These are phyloP conservation scores for Ophiostoma triangulosporum DNA, from an alignment of 2,329 filamentous ascomycete species.

Conservation along the genomic window DNA sequence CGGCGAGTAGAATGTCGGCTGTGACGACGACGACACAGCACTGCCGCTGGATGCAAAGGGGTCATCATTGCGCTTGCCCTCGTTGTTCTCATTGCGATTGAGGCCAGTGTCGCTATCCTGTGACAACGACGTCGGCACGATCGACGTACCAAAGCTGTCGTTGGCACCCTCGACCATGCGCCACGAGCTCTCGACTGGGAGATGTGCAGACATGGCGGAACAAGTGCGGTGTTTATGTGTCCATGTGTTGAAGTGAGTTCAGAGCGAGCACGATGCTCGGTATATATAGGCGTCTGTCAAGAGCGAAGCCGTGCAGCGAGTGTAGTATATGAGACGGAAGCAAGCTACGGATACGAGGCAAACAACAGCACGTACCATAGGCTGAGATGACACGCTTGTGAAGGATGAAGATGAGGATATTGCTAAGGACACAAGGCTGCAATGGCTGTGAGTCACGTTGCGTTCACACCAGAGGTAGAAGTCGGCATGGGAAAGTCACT, in stretches of 20 bases:
- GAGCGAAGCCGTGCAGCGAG: background rate
- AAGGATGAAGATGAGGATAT: background rate
- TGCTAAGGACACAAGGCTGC: background rate
- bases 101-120: background rate
- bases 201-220: constrained; percentile 4
- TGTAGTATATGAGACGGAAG: background rate
- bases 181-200: constrained; percentile 42
- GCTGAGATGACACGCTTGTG: background rate
- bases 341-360: background rate
- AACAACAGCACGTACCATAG: background rate
- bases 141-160: constrained; percentile 45
- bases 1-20: background rate
- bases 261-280: too few species aligned
- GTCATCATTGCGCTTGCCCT: background rate
- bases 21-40: constrained; percentile 28
- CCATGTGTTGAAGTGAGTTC: background rate
- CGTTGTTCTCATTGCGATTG: background rate
- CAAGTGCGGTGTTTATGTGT: background rate
- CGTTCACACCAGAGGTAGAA: background rate
- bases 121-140: constrained; percentile 24
- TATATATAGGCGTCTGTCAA: background rate
- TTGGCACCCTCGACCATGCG: constrained; percentile 47
- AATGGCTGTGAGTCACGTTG: background rate
- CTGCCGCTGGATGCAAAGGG: constrained; percentile 2
- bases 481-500: too few species aligned